Percentiles rank a stretch among this genome's conserved stretches.
These are phyloP conservation scores for Leptomonas pyrrhocoris DNA, from an alignment of 208 protist species.

Conservation along the genomic window DNA sequence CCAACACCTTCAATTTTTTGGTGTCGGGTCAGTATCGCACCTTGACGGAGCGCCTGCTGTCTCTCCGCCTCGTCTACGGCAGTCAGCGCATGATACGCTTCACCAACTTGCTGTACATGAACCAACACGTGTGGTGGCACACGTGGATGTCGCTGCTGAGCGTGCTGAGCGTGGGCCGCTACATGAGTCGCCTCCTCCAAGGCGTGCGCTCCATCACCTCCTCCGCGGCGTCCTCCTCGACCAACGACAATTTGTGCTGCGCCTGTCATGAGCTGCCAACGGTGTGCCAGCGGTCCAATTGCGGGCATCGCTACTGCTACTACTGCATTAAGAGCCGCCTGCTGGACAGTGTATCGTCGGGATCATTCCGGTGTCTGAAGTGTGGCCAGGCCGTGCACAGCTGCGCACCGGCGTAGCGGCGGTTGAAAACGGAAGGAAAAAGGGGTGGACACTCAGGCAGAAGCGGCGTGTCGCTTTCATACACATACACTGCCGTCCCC, in stretches of 20 bases:
- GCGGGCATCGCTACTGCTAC: slow-evolving; percentile 92
- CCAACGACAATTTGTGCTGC: slow-evolving; percentile 70
- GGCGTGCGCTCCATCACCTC: slow-evolving; percentile 45
- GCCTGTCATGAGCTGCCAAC: slow-evolving; percentile 71
- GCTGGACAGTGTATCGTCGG: slow-evolving; percentile 48
- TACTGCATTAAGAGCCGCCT: slow-evolving; percentile 92
- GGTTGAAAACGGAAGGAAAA: not conserved
- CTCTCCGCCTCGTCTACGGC: slow-evolving; percentile 86
- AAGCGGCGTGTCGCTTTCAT: not conserved
- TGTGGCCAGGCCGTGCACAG: slow-evolving; percentile 73
- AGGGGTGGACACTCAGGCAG: not conserved
- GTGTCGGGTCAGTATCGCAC: slow-evolving; percentile 87
- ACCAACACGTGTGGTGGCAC: slow-evolving; percentile 87
- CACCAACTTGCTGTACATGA: slow-evolving; percentile 87
- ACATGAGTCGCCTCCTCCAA: slow-evolving; percentile 57
- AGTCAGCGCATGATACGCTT: slow-evolving; percentile 81
- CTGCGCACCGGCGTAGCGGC: slow-evolving; percentile 43
- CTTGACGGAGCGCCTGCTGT: slow-evolving; percentile 80
- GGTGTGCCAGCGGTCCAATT: slow-evolving; percentile 81
- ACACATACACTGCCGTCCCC: no score
- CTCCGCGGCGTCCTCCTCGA: slow-evolving; percentile 19
- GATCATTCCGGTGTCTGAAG: slow-evolving; percentile 79
- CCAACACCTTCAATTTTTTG: slow-evolving; percentile 89
- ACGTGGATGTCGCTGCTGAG: slow-evolving; percentile 79
- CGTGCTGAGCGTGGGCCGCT: slow-evolving; percentile 73